phyloP scores from a whole-genome alignment of 192 early-diverging fungal species.

The Coemansia sp. region DNA sequence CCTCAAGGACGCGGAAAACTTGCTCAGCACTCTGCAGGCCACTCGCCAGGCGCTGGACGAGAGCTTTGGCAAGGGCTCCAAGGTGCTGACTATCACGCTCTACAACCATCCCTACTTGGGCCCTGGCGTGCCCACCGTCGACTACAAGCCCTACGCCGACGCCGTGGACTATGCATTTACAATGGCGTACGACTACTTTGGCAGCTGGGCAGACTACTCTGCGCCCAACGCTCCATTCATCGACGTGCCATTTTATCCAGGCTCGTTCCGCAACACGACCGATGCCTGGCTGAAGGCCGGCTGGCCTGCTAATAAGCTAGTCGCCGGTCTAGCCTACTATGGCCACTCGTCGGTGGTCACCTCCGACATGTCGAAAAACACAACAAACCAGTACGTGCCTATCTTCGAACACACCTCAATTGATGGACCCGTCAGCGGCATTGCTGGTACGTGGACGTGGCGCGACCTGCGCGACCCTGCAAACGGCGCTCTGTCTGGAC shows the following conservation, averaged over 20 bases:
- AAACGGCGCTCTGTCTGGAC: constrained; percentile 52
- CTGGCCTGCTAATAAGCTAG: constrained; percentile 64
- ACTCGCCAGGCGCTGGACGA: constrained; percentile 59
- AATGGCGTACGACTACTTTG: constrained; percentile 74
- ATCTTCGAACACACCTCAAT: constrained; percentile 55
- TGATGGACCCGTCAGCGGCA: constrained; percentile 58
- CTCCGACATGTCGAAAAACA: constrained; percentile 39
- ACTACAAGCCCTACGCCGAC: constrained; percentile 62
- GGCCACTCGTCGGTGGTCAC: constrained; percentile 57
- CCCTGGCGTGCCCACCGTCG: constrained; percentile 56
- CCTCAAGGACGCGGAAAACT: constrained; percentile 61
- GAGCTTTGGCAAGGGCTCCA: constrained; percentile 54
- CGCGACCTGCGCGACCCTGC: constrained; percentile 59
- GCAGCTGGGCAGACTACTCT: constrained; percentile 64
- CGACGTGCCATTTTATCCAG: constrained; percentile 45
- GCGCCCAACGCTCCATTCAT: constrained; percentile 53
- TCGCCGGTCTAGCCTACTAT: constrained; percentile 68
- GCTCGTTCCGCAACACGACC: constrained; percentile 58
- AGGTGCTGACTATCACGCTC: constrained; percentile 68
- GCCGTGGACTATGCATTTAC: constrained; percentile 67
- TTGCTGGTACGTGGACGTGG: constrained; percentile 68
- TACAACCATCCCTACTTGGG: constrained; percentile 65
- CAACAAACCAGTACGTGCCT: constrained; percentile 50
- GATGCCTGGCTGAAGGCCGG: constrained; percentile 62
- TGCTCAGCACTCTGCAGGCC: constrained; percentile 60